Evolutionary conservation across 129 eudicot genomes (phyloP), one percentile per base, ranked within the genome.

Genomic region (Dittrichia graveolens): DNA sequence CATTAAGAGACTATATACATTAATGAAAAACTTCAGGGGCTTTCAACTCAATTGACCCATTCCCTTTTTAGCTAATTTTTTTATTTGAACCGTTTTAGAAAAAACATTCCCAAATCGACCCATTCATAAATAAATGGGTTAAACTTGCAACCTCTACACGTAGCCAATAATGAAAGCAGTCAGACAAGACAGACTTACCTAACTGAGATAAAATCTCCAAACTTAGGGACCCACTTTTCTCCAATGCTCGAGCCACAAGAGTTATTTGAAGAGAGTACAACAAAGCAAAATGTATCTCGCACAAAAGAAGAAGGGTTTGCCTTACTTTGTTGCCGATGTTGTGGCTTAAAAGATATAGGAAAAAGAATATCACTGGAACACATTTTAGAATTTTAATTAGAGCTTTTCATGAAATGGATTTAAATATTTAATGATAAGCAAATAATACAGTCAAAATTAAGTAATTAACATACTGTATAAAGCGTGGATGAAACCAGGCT

Each of bases 401-500:
- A 45, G 49, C 13, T 67, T 67, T 8, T 43, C 50, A 48, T 61
- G 72, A 44, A 49, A 35, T 41, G 24, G 8, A 79, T 59, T 59
- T n/a, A n/a, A n/a, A n/a, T n/a, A n/a, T n/a, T n/a, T 13, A 73
- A 73, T 15, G 12, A 57, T 47, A 35, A 62, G 48, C 18, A 70
- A 43, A 31, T 19, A 78, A 44, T 24, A 58, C 2, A 5, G 37
- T 78, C 13, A 0, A 34, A 43, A 77, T n/a, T 70, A n/a, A n/a
- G n/a, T n/a, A n/a, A n/a, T n/a, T 19, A 70, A 67, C 86, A 38
- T 82, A 85, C 89, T 82, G 67, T 85, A 85, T 43, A 82, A 37
- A 49, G 89, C 84, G 15, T 85, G 89, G 61, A 85, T 57, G 80
- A 85, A 72, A 71, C 89, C 89, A 55, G 86, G 84, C 38, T 73